These are phyloP conservation scores for Cystobasidiaceae sp. DNA, from an alignment of 1,284 basidiomycete species.

Conservation along the genomic window DNA sequence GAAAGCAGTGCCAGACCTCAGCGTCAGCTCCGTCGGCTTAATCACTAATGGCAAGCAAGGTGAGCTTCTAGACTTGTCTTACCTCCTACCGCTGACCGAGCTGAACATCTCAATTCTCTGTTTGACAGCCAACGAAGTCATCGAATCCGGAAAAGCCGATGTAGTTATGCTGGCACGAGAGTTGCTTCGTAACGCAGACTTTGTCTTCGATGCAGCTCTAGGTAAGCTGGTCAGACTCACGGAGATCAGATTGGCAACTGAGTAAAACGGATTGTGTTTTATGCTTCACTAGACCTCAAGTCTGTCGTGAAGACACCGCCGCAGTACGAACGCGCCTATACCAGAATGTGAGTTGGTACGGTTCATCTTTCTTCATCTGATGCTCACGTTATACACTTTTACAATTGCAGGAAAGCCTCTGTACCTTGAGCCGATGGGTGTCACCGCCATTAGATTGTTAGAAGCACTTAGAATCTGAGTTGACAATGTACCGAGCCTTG, in stretches of 20 bases:
- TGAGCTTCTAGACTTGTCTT: background rate
- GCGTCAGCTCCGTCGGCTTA: conserved; percentile 64
- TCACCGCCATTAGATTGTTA: background rate
- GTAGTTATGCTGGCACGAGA: conserved; percentile 64
- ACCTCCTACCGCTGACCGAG: background rate
- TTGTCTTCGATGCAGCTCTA: conserved; percentile 50
- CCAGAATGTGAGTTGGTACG: conserved; percentile 47
- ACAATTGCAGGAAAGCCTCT: conserved; percentile 1
- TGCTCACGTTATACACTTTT: background rate
- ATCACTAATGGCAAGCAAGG: conserved; percentile 59
- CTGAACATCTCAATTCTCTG: background rate
- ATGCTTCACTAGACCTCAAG: conserved; percentile 1
- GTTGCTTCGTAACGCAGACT: conserved; percentile 58
- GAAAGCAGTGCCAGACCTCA: conserved; percentile 53
- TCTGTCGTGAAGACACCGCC: conserved; percentile 53
- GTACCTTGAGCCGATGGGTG: background rate
- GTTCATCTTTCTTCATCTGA: background rate
- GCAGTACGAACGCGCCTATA: conserved; percentile 63
- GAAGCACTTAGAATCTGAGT: too few relatives aligned
- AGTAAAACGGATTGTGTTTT: background rate
- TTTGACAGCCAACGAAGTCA: conserved; percentile 56
- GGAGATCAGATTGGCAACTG: background rate
- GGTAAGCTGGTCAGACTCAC: background rate
- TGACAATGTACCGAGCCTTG: too few relatives aligned
- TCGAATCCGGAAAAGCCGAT: conserved; percentile 63